phyloP scores from a whole-genome alignment of 345 rosid genomes.

The Psidium guajava region DNA sequence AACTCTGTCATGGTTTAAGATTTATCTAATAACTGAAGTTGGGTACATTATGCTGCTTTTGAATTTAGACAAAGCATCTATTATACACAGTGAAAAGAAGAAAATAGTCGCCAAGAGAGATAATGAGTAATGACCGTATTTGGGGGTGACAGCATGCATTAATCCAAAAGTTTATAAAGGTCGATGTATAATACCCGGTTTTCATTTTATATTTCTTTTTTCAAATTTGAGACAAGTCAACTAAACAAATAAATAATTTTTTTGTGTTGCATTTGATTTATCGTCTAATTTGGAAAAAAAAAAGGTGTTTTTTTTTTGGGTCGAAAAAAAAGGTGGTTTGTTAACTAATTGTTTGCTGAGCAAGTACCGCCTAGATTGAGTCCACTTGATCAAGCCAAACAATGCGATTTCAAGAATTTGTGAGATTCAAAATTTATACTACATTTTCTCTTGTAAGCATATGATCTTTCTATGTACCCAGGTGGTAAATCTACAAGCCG shows the following conservation, averaged over 20 bases:
- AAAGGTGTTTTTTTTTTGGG: background rate
- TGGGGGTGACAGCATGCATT: background rate
- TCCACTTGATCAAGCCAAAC: background rate
- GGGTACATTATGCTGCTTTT: background rate
- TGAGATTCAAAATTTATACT: background rate
- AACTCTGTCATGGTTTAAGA: background rate
- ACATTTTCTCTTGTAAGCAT: background rate
- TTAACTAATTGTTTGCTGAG: background rate
- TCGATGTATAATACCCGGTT: background rate
- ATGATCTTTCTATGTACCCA: constrained; percentile 1
- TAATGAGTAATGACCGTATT: background rate
- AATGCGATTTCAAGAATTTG: background rate
- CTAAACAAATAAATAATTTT: background rate
- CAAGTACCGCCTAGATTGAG: background rate
- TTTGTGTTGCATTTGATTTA: background rate
- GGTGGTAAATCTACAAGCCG: constrained; percentile 76
- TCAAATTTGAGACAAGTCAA: background rate
- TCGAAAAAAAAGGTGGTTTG: background rate
- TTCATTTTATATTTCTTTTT: too few species aligned
- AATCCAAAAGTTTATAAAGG: background rate
- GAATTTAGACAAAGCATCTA: background rate
- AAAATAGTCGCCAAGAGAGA: background rate
- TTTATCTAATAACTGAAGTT: background rate
- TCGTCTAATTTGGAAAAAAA: background rate
- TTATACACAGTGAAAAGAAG: background rate